Base-by-base conservation (phyloP, 2,329 filamentous ascomycete genomes). In the Trichophyton verrucosum region DNA sequence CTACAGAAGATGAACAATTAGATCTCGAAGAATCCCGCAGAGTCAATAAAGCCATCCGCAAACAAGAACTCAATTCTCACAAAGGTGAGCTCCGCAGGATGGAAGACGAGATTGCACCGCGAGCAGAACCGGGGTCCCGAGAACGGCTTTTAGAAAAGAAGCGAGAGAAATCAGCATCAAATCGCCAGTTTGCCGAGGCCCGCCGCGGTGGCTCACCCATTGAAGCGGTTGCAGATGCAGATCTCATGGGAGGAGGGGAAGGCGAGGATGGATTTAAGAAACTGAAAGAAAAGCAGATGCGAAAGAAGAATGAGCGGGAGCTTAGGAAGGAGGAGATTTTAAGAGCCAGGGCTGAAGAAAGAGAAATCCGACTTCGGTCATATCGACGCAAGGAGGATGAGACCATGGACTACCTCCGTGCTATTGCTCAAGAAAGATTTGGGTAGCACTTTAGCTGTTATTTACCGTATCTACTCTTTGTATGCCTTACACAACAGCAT, bases 141-240 rank as follows among this genome's bases (percentile, higher is more conserved):
- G 92, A 96, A 75, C 85, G 92, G 9, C 83, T 85, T 68, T 80
- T 97, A 0, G 92, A 99, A 76, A 96, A 96, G 81, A 86, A 86
- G 65, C 82, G 81, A 38, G 87, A 88, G 64, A 78, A 82, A 3
- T 87, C 87, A 33, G 85, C 86, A 5, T 84, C 86, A 65, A 86
- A 95, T 77, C 82, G 84, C 27, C 81, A 82, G 9, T 96, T 95
- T 69, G 77, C 77, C 7, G 71, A 74, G 76, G 84, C 61, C 79
- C 91, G 65, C 70, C 77, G 65, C 2, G 76, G 75, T 20, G 84
- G 81, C 64, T 86, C 84, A 11, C 83, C 86, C 0, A 85, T 83
- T 0, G 77, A 71, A 17, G 88, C 88, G 56, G 88, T 88, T 57
- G 80, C 81, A 0, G 91, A 95, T 11, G 77, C 78, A 15, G 88